A percentile compares a stretch with the other conserved stretches of the same genome.
Conservation (phyloP, 768 basidiomycete genomes). For the Heimioporus sp. region DNA sequence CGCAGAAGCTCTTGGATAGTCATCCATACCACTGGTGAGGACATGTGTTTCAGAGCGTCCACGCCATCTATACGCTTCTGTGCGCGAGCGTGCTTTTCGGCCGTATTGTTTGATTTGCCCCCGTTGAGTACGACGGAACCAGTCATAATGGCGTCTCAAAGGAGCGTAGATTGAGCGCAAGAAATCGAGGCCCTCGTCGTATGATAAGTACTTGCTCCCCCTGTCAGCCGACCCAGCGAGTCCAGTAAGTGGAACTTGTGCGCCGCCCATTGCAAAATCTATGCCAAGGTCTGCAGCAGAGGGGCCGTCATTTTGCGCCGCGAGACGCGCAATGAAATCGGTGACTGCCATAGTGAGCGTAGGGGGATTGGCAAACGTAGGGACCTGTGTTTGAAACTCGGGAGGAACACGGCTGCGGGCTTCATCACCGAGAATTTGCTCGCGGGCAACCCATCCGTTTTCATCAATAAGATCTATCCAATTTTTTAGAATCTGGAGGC, state of each 20-base stretch:
- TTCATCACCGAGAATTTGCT: constrained; percentile 96
- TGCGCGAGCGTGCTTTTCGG: constrained; percentile 77
- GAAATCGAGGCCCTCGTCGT: constrained; percentile 60
- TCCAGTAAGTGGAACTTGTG: constrained; percentile 50
- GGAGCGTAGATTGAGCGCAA: constrained; percentile 80
- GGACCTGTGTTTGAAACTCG: constrained; percentile 93
- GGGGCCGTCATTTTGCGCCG: constrained; percentile 41
- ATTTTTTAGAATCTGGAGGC: constrained; percentile 83
- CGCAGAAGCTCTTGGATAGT: constrained; percentile 89
- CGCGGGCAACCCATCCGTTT: constrained; percentile 93
- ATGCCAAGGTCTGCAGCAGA: constrained; percentile 66
- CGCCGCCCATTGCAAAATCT: constrained; percentile 49
- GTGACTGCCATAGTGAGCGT: constrained; percentile 94
- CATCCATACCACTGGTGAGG: constrained; percentile 93
- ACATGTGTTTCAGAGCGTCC: constrained; percentile 85
- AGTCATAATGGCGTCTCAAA: constrained; percentile 89
- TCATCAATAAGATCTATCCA: constrained; percentile 93
- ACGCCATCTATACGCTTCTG: constrained; percentile 93
- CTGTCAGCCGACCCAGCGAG: constrained; percentile 22
- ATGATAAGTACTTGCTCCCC: constrained; percentile 53
- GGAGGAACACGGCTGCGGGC: constrained; percentile 90
- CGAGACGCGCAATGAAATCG: constrained; percentile 79
- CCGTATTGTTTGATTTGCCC: constrained; percentile 93
- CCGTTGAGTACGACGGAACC: constrained; percentile 93
- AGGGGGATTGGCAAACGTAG: constrained; percentile 92